phyloP scores from a whole-genome alignment of 768 basidiomycete genomes.

The Ramaria rubella region DNA sequence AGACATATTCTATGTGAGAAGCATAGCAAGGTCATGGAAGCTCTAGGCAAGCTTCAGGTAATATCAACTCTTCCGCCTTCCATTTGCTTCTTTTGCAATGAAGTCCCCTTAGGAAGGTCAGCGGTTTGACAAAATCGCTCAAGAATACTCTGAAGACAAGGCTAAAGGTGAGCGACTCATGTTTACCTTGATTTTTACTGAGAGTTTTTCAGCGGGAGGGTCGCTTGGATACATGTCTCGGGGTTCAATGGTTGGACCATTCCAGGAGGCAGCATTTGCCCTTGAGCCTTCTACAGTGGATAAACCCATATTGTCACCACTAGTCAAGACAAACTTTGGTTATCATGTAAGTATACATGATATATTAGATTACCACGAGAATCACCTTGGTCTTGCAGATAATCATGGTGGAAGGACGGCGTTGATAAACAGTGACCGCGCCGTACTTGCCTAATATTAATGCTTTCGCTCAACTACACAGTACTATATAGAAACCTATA shows the following conservation, averaged over 20 bases:
- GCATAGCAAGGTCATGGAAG: slow-evolving; percentile 21
- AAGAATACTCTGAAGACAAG: slow-evolving; percentile 88
- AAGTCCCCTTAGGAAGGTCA: slow-evolving; percentile 54
- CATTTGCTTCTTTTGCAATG: neutral
- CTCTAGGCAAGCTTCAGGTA: slow-evolving; percentile 5
- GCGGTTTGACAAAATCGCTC: slow-evolving; percentile 81
- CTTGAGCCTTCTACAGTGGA: slow-evolving; percentile 74
- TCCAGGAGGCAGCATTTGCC: slow-evolving; percentile 86
- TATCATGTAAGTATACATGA: slow-evolving; percentile 44
- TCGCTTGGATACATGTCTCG: slow-evolving; percentile 83
- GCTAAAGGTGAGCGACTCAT: slow-evolving; percentile 54
- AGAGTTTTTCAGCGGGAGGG: slow-evolving; percentile 54
- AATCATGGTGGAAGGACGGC: slow-evolving; percentile 85
- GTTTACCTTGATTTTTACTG: neutral
- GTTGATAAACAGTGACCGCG: slow-evolving; percentile 27
- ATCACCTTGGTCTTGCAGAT: slow-evolving; percentile 29
- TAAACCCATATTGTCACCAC: slow-evolving; percentile 61
- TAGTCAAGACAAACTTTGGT: slow-evolving; percentile 79
- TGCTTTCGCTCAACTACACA: too few relatives aligned
- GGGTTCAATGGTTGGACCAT: slow-evolving; percentile 75
- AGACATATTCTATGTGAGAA: slow-evolving; percentile 88
- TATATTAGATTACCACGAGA: neutral
- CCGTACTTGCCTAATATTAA: neutral
- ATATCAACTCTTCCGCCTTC: neutral
- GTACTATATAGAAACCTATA: too few relatives aligned